Percentiles rank a stretch among this genome's conserved stretches.
phyloP scores from a whole-genome alignment of 345 rosid species.

The Kandelia obovata region DNA sequence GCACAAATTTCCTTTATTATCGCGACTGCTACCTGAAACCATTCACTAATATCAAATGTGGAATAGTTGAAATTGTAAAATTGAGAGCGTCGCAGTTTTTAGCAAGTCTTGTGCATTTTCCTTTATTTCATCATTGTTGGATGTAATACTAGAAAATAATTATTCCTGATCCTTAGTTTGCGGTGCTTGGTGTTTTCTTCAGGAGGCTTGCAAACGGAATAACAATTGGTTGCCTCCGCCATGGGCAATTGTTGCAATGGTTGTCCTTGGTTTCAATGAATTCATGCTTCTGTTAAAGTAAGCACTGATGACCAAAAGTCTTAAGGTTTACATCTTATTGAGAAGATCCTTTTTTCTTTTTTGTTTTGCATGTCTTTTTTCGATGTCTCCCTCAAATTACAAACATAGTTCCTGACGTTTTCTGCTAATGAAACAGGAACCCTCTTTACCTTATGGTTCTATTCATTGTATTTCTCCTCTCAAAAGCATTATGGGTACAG shows the following conservation, averaged over 20 bases:
- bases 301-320: conserved; percentile 4
- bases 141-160: background rate
- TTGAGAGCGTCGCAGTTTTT: background rate
- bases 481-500: conserved; percentile 75
- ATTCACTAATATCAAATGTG: too few species aligned
- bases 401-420: conserved; percentile 6
- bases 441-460: conserved; percentile 65
- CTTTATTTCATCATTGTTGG: background rate
- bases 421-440: conserved; percentile 53
- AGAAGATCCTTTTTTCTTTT: background rate
- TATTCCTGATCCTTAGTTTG: background rate
- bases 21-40: too few species aligned
- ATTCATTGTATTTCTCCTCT: conserved; percentile 49
- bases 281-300: conserved; percentile 73
- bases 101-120: background rate
- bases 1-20: too few species aligned
- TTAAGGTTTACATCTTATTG: background rate
- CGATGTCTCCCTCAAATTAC: background rate
- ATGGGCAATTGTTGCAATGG: conserved; percentile 59
- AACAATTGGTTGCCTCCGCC: conserved; percentile 76
- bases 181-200: conserved; percentile 10
- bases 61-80: too few species aligned
- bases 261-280: conserved; percentile 70
- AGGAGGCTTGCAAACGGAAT: conserved; percentile 64
- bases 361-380: background rate